Evolutionary conservation across 2,329 filamentous ascomycete species (phyloP).

Genomic region (Pochonia chlamydosporia): DNA sequence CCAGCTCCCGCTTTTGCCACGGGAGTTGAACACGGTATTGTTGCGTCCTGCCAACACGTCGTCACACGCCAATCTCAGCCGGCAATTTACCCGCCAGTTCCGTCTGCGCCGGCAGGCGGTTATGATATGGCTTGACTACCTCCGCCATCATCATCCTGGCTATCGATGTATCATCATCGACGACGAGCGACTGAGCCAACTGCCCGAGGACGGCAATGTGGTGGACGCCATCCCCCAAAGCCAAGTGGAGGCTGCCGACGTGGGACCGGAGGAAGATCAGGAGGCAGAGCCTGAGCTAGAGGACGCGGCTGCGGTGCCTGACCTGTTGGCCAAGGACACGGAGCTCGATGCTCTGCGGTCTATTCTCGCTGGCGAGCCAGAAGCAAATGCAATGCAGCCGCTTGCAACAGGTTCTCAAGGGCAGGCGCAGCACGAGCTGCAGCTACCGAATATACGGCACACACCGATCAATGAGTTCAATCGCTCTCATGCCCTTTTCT

Average conservation of each 20-base stretch:
- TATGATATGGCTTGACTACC: conserved; percentile 7
- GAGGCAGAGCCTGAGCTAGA: conserved; percentile 6
- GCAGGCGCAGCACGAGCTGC: conserved; percentile 1
- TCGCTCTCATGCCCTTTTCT: conserved; percentile 8
- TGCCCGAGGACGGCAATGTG: conserved; percentile 7
- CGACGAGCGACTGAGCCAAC: conserved; percentile 5
- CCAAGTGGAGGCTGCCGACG: conserved; percentile 1
- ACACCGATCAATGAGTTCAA: background rate
- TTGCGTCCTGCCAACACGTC: conserved; percentile 7
- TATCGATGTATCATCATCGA: conserved; percentile 7
- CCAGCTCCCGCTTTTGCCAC: conserved; percentile 7
- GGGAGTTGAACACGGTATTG: conserved; percentile 6
- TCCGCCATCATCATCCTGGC: conserved; percentile 6
- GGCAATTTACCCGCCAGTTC: conserved; percentile 6
- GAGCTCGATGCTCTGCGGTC: conserved; percentile 7
- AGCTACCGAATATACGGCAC: conserved; percentile 1
- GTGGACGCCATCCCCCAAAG: too few relatives aligned
- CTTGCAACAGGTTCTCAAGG: background rate
- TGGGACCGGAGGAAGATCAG: conserved; percentile 3
- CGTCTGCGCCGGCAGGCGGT: background rate
- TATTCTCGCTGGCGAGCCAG: conserved; percentile 3
- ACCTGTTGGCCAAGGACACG: conserved; percentile 7
- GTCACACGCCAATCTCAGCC: conserved; percentile 3
- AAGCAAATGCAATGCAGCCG: background rate
- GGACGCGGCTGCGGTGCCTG: conserved; percentile 8